These are phyloP conservation scores for Fusarium circinatum DNA, from an alignment of 2,329 filamentous ascomycete species.

Conservation along the genomic window DNA sequence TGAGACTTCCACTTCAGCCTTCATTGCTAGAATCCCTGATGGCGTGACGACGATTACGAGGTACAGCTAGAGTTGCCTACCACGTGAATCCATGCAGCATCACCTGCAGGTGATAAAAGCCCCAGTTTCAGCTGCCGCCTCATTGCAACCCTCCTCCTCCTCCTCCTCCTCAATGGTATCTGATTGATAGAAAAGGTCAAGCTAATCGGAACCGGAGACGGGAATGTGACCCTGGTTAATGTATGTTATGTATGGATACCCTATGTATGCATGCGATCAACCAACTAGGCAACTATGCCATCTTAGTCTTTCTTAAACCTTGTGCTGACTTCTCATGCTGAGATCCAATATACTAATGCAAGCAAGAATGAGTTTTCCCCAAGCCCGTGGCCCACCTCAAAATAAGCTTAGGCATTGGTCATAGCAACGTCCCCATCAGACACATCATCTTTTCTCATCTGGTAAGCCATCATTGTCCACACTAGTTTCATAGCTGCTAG, in stretches of 20 bases:
- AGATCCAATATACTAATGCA: background rate
- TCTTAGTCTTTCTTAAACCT: background rate
- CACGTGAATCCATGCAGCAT: background rate
- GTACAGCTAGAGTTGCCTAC: background rate
- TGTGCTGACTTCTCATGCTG: background rate
- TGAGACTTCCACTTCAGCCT: background rate
- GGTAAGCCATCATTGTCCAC: constrained; percentile 69
- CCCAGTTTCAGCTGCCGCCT: background rate
- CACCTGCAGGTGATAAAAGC: background rate
- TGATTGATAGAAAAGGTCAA: background rate
- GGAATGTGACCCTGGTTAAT: background rate
- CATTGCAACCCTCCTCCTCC: background rate
- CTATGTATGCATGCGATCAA: background rate
- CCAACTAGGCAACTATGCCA: background rate
- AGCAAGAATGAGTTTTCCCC: background rate
- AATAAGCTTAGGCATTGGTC: constrained; percentile 40
- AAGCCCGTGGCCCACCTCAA: background rate
- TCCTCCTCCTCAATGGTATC: background rate
- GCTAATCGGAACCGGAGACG: background rate
- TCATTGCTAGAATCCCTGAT: constrained; percentile 9
- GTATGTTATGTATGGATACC: background rate
- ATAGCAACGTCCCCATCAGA: constrained; percentile 43
- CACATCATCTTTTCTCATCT: constrained; percentile 60
- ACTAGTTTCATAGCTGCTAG: constrained; percentile 66
- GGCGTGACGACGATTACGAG: constrained; percentile 5